phyloP scores from a whole-genome alignment of 345 rosid species.

The Populus euphratica region DNA sequence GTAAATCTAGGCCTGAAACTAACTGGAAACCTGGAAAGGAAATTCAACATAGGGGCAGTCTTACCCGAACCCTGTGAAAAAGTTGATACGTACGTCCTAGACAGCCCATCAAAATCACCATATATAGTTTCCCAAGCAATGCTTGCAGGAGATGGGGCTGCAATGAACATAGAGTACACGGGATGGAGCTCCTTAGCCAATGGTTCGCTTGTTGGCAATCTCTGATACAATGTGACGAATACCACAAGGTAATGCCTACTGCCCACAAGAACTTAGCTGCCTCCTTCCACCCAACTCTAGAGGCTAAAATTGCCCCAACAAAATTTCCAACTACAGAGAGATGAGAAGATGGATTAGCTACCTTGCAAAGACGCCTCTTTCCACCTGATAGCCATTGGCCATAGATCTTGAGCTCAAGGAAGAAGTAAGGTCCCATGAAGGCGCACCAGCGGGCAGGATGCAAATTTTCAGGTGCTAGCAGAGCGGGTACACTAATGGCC shows the following conservation, averaged over 20 bases:
- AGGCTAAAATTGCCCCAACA: slow-evolving; percentile 86
- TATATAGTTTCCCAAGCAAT: slow-evolving; percentile 88
- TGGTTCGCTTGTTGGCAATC: slow-evolving; percentile 88
- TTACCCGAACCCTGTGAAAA: slow-evolving; percentile 93
- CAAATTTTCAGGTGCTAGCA: slow-evolving; percentile 35
- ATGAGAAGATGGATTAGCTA: slow-evolving; percentile 91
- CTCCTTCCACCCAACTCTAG: slow-evolving; percentile 83
- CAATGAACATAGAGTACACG: slow-evolving; percentile 95
- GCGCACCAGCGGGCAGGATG: slow-evolving; percentile 77
- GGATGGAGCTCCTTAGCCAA: slow-evolving; percentile 93
- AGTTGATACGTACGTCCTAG: slow-evolving; percentile 80
- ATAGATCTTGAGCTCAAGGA: slow-evolving; percentile 87
- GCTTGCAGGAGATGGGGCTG: slow-evolving; percentile 95
- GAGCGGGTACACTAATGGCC: slow-evolving; percentile 64
- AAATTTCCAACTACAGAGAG: slow-evolving; percentile 92
- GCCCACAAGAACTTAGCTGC: slow-evolving; percentile 90
- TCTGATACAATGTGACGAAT: slow-evolving; percentile 84
- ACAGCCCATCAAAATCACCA: slow-evolving; percentile 65
- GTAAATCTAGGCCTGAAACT: background rate
- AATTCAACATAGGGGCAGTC: background rate
- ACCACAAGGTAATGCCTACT: slow-evolving; percentile 53
- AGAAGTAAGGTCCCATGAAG: slow-evolving; percentile 78
- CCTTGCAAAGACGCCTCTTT: slow-evolving; percentile 86
- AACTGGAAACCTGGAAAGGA: background rate
- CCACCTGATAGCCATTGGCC: slow-evolving; percentile 98